phyloP scores from a whole-genome alignment of 495 filamentous ascomycete species.

The Penicillium canariense region DNA sequence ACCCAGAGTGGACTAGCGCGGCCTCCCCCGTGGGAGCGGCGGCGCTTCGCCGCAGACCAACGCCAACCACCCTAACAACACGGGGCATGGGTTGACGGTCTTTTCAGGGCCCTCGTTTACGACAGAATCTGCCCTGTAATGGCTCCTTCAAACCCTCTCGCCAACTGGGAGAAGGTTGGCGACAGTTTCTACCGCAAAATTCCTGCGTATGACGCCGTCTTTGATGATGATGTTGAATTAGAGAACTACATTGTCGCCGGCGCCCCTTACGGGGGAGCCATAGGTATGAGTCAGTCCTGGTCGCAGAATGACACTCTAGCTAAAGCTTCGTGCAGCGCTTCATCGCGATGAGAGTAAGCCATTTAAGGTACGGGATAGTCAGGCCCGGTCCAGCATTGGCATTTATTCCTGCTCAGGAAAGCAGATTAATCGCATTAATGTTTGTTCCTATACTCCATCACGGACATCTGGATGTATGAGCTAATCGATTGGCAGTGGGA shows the following conservation, averaged over 20 bases:
- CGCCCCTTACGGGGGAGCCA: conserved; percentile 90
- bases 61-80: conserved; percentile 21
- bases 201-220: conserved; percentile 86
- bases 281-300: conserved; percentile 57
- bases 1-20: conserved; percentile 19
- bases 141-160: conserved; percentile 63
- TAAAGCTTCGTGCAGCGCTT: conserved; percentile 57
- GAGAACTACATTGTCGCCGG: conserved; percentile 91
- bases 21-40: conserved; percentile 5
- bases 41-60: conserved; percentile 15
- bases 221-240: conserved; percentile 87
- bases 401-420: conserved; percentile 92
- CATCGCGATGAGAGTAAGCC: conserved; percentile 85
- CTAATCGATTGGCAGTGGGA: conserved; percentile 67
- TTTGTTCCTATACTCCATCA: conserved; percentile 28
- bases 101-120: conserved; percentile 14
- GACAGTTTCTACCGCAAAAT: conserved; percentile 93
- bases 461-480: not conserved
- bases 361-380: conserved; percentile 68
- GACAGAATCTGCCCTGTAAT: conserved; percentile 22
- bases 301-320: not conserved
- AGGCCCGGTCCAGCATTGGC: conserved; percentile 82
- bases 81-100: conserved; percentile 19
- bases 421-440: conserved; percentile 68
- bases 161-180: conserved; percentile 90